Conservation (phyloP, 1,139 yeast genomes). For the Hansenula sp. region DNA sequence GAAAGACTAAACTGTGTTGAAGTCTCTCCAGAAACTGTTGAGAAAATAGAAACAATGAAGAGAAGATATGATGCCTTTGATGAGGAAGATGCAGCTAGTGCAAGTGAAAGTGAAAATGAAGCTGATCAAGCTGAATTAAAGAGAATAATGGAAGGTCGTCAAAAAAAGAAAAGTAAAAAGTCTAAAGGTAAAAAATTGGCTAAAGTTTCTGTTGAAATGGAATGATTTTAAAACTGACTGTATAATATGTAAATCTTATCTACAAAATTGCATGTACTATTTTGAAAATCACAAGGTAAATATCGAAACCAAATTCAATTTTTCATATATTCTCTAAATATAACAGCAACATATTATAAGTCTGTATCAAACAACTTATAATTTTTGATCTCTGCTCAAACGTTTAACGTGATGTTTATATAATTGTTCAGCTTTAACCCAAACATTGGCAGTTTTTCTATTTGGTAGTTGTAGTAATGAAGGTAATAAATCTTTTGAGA, state of each 20-base stretch:
- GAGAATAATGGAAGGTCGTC: constrained; percentile 34
- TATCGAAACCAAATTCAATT: not conserved
- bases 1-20: constrained; percentile 88
- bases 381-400: constrained; percentile 38
- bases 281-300: not conserved
- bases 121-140: constrained; percentile 35
- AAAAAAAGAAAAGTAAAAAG: constrained; percentile 40
- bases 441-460: constrained; percentile 79
- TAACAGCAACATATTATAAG: not conserved
- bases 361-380: constrained; percentile 16
- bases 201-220: constrained; percentile 54
- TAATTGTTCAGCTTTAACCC: constrained; percentile 83
- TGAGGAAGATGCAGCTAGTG: constrained; percentile 37
- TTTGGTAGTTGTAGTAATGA: constrained; percentile 79
- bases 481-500: constrained; percentile 82
- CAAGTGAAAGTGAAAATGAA: constrained; percentile 58
- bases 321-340: not conserved
- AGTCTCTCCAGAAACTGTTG: constrained; percentile 74
- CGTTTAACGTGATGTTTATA: constrained; percentile 81
- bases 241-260: not conserved
- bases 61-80: constrained; percentile 48
- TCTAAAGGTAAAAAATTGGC: constrained; percentile 35
- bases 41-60: constrained; percentile 68
- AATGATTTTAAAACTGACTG: constrained; percentile 26
- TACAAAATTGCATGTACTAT: not conserved